These are phyloP conservation scores for Claviceps lovelessii DNA, from an alignment of 2,329 filamentous ascomycete species.

Conservation along the genomic window DNA sequence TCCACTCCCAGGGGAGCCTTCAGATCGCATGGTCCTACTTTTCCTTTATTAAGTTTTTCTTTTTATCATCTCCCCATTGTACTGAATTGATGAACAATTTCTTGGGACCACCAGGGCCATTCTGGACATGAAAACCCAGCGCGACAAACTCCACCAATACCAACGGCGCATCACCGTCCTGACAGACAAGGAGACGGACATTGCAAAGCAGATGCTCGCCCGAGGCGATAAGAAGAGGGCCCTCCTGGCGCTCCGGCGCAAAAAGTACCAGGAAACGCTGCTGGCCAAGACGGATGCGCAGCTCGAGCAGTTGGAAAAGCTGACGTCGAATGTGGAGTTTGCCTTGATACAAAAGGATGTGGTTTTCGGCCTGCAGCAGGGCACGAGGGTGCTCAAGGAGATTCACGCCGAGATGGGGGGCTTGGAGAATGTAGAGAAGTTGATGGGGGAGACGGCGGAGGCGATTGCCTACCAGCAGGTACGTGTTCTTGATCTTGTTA, in stretches of 20 bases:
- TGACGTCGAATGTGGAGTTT: slow-evolving; percentile 86
- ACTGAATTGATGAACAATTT: not conserved
- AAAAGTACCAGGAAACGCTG: slow-evolving; percentile 92
- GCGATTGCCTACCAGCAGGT: slow-evolving; percentile 85
- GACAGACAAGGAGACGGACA: slow-evolving; percentile 73
- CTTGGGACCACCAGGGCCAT: slow-evolving; percentile 53
- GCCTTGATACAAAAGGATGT: slow-evolving; percentile 95
- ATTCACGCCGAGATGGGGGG: slow-evolving; percentile 96
- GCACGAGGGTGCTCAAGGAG: slow-evolving; percentile 74
- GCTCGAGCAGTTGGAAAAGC: slow-evolving; percentile 80
- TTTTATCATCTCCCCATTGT: no score
- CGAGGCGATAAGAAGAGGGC: slow-evolving; percentile 68
- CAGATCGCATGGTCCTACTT: not conserved
- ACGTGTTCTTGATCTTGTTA: slow-evolving; percentile 11
- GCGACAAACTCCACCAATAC: slow-evolving; percentile 93
- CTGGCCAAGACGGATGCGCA: slow-evolving; percentile 82
- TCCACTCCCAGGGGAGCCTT: not conserved
- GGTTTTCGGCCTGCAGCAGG: slow-evolving; percentile 80
- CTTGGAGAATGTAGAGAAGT: slow-evolving; percentile 81
- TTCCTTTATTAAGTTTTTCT: not conserved
- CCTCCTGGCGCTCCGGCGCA: slow-evolving; percentile 74
- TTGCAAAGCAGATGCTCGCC: slow-evolving; percentile 70
- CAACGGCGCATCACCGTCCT: slow-evolving; percentile 78
- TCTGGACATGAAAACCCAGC: slow-evolving; percentile 92
- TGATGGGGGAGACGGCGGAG: slow-evolving; percentile 85